Conservation (phyloP, 73 alveolate genomes). For the Symbiodinium pilosum region DNA sequence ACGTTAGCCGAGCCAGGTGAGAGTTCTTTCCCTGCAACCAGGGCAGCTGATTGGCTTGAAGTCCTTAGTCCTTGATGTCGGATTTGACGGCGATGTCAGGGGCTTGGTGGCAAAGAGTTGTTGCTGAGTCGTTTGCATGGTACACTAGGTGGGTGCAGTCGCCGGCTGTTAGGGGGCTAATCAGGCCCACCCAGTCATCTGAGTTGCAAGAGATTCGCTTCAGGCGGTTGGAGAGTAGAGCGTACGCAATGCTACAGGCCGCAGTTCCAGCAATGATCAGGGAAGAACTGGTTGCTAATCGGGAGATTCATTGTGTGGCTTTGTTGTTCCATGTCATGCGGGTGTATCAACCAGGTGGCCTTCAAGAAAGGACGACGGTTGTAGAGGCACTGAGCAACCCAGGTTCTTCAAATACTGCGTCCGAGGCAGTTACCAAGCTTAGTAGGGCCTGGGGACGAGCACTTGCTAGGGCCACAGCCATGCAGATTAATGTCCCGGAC, state of each 20-base stretch:
- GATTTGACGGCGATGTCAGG: neutral
- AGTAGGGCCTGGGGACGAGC: neutral
- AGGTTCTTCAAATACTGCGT: neutral
- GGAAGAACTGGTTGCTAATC: neutral
- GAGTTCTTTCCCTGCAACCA: neutral
- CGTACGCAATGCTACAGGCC: neutral
- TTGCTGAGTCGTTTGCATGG: neutral
- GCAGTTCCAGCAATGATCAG: neutral
- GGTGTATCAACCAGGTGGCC: no score
- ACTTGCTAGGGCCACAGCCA: neutral
- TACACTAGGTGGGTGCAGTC: neutral
- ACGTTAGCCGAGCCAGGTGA: neutral
- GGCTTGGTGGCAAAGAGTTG: neutral
- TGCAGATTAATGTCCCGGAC: neutral
- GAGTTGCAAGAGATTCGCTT: neutral
- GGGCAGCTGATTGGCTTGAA: neutral
- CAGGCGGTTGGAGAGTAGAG: neutral
- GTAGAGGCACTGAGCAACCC: neutral
- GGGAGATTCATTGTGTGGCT: neutral
- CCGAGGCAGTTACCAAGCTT: neutral
- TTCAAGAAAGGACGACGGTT: neutral
- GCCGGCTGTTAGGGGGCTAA: neutral
- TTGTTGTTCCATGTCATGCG: neutral
- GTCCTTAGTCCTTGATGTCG: neutral
- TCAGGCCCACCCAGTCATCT: neutral